phyloP scores from a whole-genome alignment of 1,139 yeast species.

The Diutina sp. region DNA sequence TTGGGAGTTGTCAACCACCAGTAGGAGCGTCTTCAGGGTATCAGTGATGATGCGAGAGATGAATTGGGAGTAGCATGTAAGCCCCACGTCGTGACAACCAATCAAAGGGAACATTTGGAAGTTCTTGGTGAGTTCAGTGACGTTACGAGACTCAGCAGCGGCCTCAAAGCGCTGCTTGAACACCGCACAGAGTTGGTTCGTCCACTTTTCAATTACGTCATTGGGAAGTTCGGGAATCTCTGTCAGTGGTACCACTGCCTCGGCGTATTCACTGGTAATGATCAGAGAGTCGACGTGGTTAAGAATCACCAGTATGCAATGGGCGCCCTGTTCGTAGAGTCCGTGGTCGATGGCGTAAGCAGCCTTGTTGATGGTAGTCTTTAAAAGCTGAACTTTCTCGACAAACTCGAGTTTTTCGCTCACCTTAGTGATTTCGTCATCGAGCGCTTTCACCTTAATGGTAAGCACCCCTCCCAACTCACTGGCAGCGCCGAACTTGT shows the following conservation, averaged over 20 bases:
- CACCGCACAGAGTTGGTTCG: conserved; percentile 38
- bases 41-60: conserved; percentile 77
- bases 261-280: conserved; percentile 58
- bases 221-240: conserved; percentile 79
- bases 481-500: conserved; percentile 46
- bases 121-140: conserved; percentile 57
- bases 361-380: conserved; percentile 54
- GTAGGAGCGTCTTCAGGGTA: conserved; percentile 53
- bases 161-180: conserved; percentile 52
- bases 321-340: conserved; percentile 66
- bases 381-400: conserved; percentile 47
- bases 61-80: conserved; percentile 71
- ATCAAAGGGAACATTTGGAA: conserved; percentile 85
- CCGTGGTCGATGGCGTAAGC: conserved; percentile 52
- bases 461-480: conserved; percentile 58
- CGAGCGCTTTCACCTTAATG: conserved; percentile 54
- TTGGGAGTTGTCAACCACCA: conserved; percentile 15
- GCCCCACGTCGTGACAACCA: conserved; percentile 58
- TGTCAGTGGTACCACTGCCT: conserved; percentile 77
- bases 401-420: conserved; percentile 53
- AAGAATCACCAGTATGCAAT: conserved; percentile 40
- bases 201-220: conserved; percentile 44
- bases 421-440: conserved; percentile 62
- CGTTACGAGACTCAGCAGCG: conserved; percentile 59
- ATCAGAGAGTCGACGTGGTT: conserved; percentile 37